These are phyloP conservation scores for Zarea fungicola DNA, from an alignment of 2,329 filamentous ascomycete genomes.

Conservation along the genomic window DNA sequence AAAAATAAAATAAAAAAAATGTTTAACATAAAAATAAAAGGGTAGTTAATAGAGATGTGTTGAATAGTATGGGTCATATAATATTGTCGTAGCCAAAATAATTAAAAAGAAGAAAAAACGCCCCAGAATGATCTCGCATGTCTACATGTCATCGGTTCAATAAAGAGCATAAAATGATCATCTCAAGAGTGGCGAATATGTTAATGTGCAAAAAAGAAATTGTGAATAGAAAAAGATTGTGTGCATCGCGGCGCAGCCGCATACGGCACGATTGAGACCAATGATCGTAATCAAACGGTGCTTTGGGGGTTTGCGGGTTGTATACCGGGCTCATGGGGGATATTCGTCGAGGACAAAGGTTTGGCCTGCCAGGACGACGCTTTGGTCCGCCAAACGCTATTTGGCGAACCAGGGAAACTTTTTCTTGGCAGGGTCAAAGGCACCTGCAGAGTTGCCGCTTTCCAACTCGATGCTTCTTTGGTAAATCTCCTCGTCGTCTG, in stretches of 20 bases:
- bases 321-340: background rate
- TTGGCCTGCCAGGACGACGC: background rate
- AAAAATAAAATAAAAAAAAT: background rate
- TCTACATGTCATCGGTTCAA: slow-evolving; percentile 4
- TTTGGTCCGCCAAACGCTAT: slow-evolving; percentile 21
- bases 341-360: background rate
- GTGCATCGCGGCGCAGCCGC: slow-evolving; percentile 9
- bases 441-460: slow-evolving; percentile 36
- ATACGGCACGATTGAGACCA: no score
- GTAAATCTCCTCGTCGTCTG: slow-evolving; percentile 77
- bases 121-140: slow-evolving; percentile 1
- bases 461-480: slow-evolving; percentile 57
- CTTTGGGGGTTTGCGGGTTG: background rate
- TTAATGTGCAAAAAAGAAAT: background rate
- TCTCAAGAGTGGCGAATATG: background rate
- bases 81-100: background rate
- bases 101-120: background rate
- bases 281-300: no score
- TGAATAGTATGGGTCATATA: no score
- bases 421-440: slow-evolving; percentile 51
- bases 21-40: background rate
- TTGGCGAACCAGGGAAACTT: slow-evolving; percentile 63
- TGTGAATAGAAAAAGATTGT: no score
- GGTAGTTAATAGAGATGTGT: background rate
- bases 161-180: background rate